Base-by-base conservation (phyloP, 192 early-diverging fungal genomes). In the Umbelopsis sp. region DNA sequence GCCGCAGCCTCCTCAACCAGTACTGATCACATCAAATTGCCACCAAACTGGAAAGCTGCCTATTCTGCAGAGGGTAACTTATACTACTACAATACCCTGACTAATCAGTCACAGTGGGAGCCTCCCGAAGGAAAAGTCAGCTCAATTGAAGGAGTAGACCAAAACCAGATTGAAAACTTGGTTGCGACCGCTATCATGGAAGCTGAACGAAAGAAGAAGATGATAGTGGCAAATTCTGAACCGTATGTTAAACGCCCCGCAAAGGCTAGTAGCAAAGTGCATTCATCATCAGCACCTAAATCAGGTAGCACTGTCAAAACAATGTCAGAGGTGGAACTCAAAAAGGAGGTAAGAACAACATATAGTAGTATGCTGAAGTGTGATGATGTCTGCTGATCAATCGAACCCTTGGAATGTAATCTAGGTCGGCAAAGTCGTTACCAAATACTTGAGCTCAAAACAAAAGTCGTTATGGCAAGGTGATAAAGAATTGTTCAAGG, bases 11-110 rank as follows among this genome's bases (percentile, higher is more conserved):
- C 56, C 11, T 34, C 56, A 0, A 12, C 56, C 20, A 32, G 31
- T 32, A 34, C 31, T n/a, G 56, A 62, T 29, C 17, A 62, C n/a
- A 4, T 62, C 16, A 76, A 80, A 52, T 72, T 86, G 16, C 84
- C 87, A 20, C 76, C 79, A 16, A 80, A 85, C 45, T 88, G 87
- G 87, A 68, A 73, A 24, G 77, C 73, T 43, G 81, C 83, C 12
- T 74, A 36, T 2, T 77, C 82, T 65, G 62, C 80, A 11, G 82
- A 86, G 25, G 83, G 83, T 10, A 73, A 72, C 11, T 67, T 82
- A 4, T 88, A 87, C 43, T 87, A 87, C 66, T 87, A 83, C 65
- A 83, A 89, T 68, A 70, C 73, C 38, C 69, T 86, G 12, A 89
- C 86, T 2, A 73, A 78, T 9, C 75, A 82, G 44, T 82, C 83